These are phyloP conservation scores for Macrotyloma uniflorum DNA, from an alignment of 306 rosid species.

Conservation along the genomic window DNA sequence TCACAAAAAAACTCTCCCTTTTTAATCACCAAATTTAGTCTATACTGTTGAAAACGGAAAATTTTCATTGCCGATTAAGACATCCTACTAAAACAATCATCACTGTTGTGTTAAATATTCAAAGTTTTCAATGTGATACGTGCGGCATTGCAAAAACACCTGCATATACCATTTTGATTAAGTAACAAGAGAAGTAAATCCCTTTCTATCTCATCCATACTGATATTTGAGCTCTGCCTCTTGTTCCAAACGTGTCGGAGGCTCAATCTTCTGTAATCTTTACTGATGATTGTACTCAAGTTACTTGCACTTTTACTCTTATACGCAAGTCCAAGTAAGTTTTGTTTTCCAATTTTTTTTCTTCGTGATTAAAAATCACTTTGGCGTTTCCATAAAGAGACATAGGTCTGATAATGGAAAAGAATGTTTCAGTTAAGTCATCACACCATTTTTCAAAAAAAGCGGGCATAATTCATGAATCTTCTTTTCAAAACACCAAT, in stretches of 20 bases:
- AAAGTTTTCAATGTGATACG: too few species aligned
- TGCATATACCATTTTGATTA: too few species aligned
- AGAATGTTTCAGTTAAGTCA: not conserved
- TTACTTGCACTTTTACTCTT: not conserved
- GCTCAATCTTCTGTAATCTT: not conserved
- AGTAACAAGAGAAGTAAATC: not conserved
- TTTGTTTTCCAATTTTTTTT: not conserved
- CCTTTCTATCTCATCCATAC: not conserved
- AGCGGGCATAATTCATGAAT: not conserved
- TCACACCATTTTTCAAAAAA: not conserved
- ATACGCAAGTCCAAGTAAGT: not conserved
- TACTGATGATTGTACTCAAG: not conserved
- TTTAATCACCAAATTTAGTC: too few species aligned
- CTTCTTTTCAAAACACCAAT: not conserved
- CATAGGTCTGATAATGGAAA: not conserved
- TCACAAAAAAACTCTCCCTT: not conserved
- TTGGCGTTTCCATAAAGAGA: not conserved
- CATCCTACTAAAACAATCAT: not conserved
- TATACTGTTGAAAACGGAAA: not conserved
- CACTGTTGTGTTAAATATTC: too few species aligned
- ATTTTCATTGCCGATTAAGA: too few species aligned
- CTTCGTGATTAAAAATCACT: not conserved
- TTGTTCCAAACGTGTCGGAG: not conserved
- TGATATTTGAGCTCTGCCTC: too few species aligned
- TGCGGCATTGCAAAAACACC: not conserved